Percentiles rank a stretch among this genome's conserved stretches.
phyloP scores from a whole-genome alignment of 306 rosid genomes.

The Acacia acuminata region DNA sequence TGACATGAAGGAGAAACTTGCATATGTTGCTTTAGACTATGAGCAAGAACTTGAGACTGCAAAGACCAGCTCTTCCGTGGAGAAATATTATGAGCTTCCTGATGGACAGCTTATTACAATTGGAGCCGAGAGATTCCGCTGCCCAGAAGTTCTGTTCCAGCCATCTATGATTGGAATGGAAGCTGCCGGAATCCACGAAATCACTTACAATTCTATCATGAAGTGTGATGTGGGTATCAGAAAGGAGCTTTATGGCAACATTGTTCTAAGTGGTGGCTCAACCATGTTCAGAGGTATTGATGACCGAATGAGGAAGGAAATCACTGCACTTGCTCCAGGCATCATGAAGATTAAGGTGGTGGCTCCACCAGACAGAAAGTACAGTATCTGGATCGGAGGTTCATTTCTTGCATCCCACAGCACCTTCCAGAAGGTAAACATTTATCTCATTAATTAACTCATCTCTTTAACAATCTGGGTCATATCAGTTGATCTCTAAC shows the following conservation, averaged over 20 bases:
- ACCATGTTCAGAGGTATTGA: constrained; percentile 99
- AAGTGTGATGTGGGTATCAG: constrained; percentile 98
- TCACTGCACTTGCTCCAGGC: constrained; percentile 96
- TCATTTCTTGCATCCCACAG: constrained; percentile 97
- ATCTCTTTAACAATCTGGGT: background rate
- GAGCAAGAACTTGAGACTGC: constrained; percentile 96
- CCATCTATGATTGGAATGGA: constrained; percentile 89
- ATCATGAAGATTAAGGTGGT: constrained; percentile 99
- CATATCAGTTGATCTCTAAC: constrained; percentile 27
- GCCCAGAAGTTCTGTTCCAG: constrained; percentile 96
- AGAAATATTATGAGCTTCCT: constrained; percentile 91
- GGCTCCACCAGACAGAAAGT: constrained; percentile 97
- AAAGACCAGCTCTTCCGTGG: constrained; percentile 88
- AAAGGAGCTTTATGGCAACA: constrained; percentile 89
- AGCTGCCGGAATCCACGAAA: constrained; percentile 98
- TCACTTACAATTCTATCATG: constrained; percentile 96
- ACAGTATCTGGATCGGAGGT: constrained; percentile 99
- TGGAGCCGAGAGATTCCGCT: constrained; percentile 96
- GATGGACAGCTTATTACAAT: constrained; percentile 94
- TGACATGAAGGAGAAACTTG: constrained; percentile 98
- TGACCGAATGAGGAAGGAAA: constrained; percentile 97
- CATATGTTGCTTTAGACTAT: constrained; percentile 90
- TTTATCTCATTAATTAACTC: background rate
- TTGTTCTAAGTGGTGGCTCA: constrained; percentile 97
- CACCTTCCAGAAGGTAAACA: constrained; percentile 93